Base-by-base conservation (phyloP, 1,284 basidiomycete species). In the Ustilago xerochloae region DNA sequence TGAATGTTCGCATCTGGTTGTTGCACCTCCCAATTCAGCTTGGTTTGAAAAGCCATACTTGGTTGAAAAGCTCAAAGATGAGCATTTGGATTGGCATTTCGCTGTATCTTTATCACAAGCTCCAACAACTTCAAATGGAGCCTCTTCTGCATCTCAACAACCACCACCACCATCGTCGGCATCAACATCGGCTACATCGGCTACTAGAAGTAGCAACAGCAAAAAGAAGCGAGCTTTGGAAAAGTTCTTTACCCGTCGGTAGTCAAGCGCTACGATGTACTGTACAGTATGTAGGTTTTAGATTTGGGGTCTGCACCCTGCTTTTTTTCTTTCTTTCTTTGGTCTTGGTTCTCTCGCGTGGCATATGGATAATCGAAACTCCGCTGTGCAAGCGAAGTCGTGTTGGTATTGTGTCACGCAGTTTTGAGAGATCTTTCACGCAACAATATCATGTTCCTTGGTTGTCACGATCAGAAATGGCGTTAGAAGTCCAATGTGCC, bases 61-160 rank as follows among this genome's bases (percentile, higher is more conserved):
- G 20, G 49, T 75, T 6, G 61, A 67, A 47, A 67, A 61, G 46
- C 54, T 71, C 29, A 62, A 67, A 41, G 67, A 80, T 41, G 79
- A 80, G 52, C 79, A 80, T 49, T 61, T 67, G 16, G 79, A 80
- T 55, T 80, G 71, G 70, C 79, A 80, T 30, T 78, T 79, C 58
- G 79, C 79, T 39, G 54, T 79, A n/a, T 62, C 64, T 5, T 64
- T 75, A 15, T 75, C 73, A 13, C 67, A 75, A 32, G 71, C 63
- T 32, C n/a, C 55, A 0, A 18, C 59, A 12, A 16, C 47, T 6
- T 33, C 46, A 6, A 32, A 43, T 20, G 39, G 48, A 12, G 24
- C 45, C 12, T 10, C 39, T 28, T 15, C 55, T 30, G 16, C 48
- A 10, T 26, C 53, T 18, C 45, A 47, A n/a, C n/a, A n/a, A n/a